phyloP scores from a whole-genome alignment of 768 basidiomycete genomes.

The Austroboletus festivus region DNA sequence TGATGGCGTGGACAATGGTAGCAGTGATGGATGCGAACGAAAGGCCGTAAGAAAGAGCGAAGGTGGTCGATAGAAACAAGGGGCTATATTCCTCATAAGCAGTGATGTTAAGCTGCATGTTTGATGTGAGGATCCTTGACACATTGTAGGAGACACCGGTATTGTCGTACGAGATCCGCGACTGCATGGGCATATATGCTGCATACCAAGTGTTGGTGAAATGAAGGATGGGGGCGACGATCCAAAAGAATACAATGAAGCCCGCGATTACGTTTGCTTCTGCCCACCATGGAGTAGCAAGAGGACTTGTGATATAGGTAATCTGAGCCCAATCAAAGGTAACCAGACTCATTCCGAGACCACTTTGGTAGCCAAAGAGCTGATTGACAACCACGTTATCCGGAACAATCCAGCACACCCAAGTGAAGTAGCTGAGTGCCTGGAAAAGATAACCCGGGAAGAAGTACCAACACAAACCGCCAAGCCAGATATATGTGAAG shows the following conservation, averaged over 20 bases:
- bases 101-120: slow-evolving; percentile 31
- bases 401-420: slow-evolving; percentile 69
- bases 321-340: slow-evolving; percentile 85
- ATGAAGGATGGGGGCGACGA: slow-evolving; percentile 25
- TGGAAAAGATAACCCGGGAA: slow-evolving; percentile 75
- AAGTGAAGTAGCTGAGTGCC: slow-evolving; percentile 58
- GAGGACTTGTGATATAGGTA: slow-evolving; percentile 48
- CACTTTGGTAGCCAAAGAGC: slow-evolving; percentile 61
- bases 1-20: slow-evolving; percentile 39
- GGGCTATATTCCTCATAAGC: slow-evolving; percentile 39
- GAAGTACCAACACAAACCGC: slow-evolving; percentile 47
- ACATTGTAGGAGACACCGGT: slow-evolving; percentile 41
- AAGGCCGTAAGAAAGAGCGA: slow-evolving; percentile 50
- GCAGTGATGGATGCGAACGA: slow-evolving; percentile 44
- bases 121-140: slow-evolving; percentile 34
- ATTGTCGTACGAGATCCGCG: slow-evolving; percentile 42
- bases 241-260: slow-evolving; percentile 36
- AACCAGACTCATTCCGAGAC: slow-evolving; percentile 68
- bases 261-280: slow-evolving; percentile 39
- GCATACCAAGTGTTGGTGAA: slow-evolving; percentile 39
- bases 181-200: slow-evolving; percentile 38
- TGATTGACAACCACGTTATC: slow-evolving; percentile 68
- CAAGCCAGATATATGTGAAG: slow-evolving; percentile 46
- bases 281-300: slow-evolving; percentile 35
- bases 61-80: slow-evolving; percentile 45